phyloP scores from a whole-genome alignment of 2,329 filamentous ascomycete species.

The Chrysoporthe puriensis region DNA sequence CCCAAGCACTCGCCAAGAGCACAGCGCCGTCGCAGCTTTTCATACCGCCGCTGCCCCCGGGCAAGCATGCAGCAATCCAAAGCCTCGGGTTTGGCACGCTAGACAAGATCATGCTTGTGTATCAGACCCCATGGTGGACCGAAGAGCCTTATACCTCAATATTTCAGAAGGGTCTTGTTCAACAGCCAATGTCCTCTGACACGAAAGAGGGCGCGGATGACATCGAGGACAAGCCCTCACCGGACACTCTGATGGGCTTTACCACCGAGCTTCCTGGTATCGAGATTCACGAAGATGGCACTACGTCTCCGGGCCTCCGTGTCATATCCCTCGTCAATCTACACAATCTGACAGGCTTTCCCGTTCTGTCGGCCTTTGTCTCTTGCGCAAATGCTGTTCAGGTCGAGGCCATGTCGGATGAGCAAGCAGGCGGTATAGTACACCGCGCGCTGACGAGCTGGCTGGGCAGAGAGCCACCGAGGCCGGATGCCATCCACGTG shows the following conservation, averaged over 20 bases:
- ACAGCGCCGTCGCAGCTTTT: constrained; percentile 6
- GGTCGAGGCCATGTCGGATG: constrained; percentile 14
- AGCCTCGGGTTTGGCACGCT: constrained; percentile 21
- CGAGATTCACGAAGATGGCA: constrained; percentile 15
- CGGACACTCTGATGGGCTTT: constrained; percentile 18
- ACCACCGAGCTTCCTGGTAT: constrained; percentile 17
- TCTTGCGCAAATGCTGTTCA: constrained; percentile 19
- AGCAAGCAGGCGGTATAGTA: constrained; percentile 14
- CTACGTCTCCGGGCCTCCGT: constrained; percentile 1
- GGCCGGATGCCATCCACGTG: constrained; percentile 3
- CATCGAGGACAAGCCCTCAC: background rate
- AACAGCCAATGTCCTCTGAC: background rate
- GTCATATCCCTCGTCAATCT: constrained; percentile 15
- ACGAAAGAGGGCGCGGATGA: background rate
- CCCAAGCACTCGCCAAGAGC: background rate
- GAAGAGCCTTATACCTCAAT: constrained; percentile 16
- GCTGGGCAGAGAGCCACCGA: constrained; percentile 12
- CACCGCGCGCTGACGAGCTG: constrained; percentile 18
- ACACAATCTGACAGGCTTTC: constrained; percentile 20
- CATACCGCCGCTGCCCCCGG: constrained; percentile 8
- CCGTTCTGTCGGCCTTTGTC: constrained; percentile 19
- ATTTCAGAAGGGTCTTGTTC: constrained; percentile 7
- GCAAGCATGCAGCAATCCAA: constrained; percentile 11
- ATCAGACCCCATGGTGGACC: constrained; percentile 17
- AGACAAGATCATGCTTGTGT: constrained; percentile 23